Evolutionary conservation across 164 flowering plant species (phyloP).

Genomic region (Taxillus chinensis): DNA sequence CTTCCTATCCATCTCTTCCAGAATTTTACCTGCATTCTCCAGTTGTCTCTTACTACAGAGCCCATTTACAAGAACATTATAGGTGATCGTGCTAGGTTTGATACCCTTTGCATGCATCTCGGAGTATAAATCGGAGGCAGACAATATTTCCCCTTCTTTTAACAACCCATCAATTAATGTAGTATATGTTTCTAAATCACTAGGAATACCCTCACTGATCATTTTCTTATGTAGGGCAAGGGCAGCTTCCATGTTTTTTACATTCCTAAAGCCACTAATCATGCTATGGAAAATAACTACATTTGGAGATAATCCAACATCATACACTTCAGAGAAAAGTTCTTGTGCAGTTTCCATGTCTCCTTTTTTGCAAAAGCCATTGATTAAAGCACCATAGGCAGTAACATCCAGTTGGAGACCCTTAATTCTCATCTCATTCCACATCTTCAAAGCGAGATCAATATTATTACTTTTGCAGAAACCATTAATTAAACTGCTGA

Average conservation of each 20-base stretch:
- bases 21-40: constrained; percentile 44
- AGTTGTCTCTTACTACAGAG: constrained; percentile 53
- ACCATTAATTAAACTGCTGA: constrained; percentile 53
- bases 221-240: constrained; percentile 43
- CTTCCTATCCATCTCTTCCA: constrained; percentile 53
- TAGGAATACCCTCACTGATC: constrained; percentile 38
- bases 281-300: constrained; percentile 45
- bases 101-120: constrained; percentile 60
- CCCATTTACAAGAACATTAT: constrained; percentile 44
- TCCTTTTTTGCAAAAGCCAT: constrained; percentile 53
- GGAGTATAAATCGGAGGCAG: constrained; percentile 42
- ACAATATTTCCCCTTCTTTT: constrained; percentile 34
- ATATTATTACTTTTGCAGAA: constrained; percentile 39
- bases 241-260: constrained; percentile 50
- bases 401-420: constrained; percentile 44
- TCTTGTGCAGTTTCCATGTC: constrained; percentile 53
- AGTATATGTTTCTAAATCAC: constrained; percentile 57
- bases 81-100: constrained; percentile 40
- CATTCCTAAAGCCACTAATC: constrained; percentile 53
- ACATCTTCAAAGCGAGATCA: constrained; percentile 51
- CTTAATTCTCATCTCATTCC: constrained; percentile 37
- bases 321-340: constrained; percentile 43
- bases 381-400: constrained; percentile 54
- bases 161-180: constrained; percentile 58
- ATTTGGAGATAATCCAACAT: constrained; percentile 53